Conservation (phyloP, 2,329 filamentous ascomycete genomes). For the Apiospora malaysiana region DNA sequence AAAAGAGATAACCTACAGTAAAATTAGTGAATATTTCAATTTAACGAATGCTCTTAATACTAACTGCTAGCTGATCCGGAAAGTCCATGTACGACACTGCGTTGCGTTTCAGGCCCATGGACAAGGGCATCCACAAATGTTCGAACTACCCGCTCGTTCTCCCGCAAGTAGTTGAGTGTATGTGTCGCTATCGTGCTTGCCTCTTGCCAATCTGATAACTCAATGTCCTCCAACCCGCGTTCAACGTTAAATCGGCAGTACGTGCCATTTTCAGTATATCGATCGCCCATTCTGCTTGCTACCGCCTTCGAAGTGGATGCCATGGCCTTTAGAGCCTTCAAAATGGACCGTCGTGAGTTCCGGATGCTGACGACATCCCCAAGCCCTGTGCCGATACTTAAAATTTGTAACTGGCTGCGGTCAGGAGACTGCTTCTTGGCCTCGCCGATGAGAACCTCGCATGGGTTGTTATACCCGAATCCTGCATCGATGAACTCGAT, state of each 20-base stretch:
- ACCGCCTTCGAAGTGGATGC: conserved; percentile 32
- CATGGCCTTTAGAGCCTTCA: conserved; percentile 32
- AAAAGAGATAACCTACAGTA: too few relatives aligned
- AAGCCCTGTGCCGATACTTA: conserved; percentile 38
- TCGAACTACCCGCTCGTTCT: not conserved
- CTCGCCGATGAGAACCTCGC: conserved; percentile 37
- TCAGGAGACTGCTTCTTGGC: conserved; percentile 34
- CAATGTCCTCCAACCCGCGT: not conserved
- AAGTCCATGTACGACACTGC: too few relatives aligned
- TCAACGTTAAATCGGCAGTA: not conserved
- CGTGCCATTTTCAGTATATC: not conserved
- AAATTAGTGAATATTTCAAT: too few relatives aligned
- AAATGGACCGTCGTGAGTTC: conserved; percentile 26
- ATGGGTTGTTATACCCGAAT: conserved; percentile 42
- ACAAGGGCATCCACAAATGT: not conserved
- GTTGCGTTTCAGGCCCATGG: too few relatives aligned
- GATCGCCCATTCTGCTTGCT: conserved; percentile 25
- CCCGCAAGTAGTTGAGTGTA: not conserved
- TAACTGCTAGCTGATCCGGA: too few relatives aligned
- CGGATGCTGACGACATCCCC: conserved; percentile 30
- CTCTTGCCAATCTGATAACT: not conserved
- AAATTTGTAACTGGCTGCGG: conserved; percentile 25
- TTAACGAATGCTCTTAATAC: too few relatives aligned
- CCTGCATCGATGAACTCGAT: conserved; percentile 39
- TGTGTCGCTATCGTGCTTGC: not conserved